Conservation (phyloP, 2,329 filamentous ascomycete species). For the Phyllosticta citribraziliensis region DNA sequence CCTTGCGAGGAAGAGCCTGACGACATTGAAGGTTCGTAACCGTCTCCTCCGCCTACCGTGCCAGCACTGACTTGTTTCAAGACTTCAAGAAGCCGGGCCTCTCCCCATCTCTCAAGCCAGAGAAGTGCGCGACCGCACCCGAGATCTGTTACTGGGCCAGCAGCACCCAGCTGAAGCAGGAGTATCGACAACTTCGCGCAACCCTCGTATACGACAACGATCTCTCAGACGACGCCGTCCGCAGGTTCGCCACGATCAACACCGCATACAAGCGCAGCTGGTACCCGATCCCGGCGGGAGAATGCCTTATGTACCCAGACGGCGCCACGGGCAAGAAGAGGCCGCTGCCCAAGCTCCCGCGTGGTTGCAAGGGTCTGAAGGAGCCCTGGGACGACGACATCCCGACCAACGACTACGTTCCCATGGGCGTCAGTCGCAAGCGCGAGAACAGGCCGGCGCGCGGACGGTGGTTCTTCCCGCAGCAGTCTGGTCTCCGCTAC, state of each 20-base stretch:
- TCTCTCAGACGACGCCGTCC: background rate
- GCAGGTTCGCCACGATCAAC: background rate
- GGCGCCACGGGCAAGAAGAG: background rate
- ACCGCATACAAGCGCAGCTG: background rate
- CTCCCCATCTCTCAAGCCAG: background rate
- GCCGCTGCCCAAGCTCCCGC: background rate
- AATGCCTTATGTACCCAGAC: background rate
- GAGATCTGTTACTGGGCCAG: background rate
- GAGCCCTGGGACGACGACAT: background rate
- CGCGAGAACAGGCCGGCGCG: background rate
- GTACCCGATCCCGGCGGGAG: background rate
- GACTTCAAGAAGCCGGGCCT: background rate
- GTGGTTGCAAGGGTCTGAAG: background rate
- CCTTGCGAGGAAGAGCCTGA: too few relatives aligned
- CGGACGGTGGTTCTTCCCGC: background rate
- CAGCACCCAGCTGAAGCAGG: background rate
- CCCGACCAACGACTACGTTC: background rate
- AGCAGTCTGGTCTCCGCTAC: background rate
- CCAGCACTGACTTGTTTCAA: too few relatives aligned
- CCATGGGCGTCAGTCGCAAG: background rate
- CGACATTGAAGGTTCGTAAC: too few relatives aligned
- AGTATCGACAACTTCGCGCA: background rate
- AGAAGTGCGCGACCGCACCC: background rate
- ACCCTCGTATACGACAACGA: background rate
- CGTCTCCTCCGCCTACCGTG: too few relatives aligned